Percentiles rank a stretch among this genome's conserved stretches.
Evolutionary conservation across 305 asterid species (phyloP).

Genomic region (Fraxinus ornus): DNA sequence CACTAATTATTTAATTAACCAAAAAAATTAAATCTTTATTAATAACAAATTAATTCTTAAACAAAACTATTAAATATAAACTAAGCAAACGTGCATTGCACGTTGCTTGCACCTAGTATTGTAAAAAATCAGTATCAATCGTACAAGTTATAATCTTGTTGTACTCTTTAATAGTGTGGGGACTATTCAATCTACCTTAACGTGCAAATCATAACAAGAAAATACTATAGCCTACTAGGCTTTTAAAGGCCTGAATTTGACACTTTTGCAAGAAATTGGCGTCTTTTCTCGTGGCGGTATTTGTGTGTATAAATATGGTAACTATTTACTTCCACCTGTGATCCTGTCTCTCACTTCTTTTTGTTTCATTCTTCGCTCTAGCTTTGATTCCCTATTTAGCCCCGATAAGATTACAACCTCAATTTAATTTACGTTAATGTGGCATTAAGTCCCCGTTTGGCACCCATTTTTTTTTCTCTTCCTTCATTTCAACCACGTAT

Average conservation of each 20-base stretch:
- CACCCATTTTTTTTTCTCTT: no score
- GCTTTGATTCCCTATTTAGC: no score
- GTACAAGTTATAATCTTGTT: not conserved
- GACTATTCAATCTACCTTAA: not conserved
- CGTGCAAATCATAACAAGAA: not conserved
- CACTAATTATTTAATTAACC: no score
- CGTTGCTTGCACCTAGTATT: no score
- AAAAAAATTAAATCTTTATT: no score
- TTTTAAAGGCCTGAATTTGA: not conserved
- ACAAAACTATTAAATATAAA: no score
- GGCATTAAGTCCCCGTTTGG: no score
- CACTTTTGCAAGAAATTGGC: not conserved
- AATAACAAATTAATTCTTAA: no score
- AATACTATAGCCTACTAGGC: not conserved
- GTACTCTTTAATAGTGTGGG: not conserved
- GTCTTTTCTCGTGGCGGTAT: conserved; percentile 13
- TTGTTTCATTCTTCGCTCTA: not conserved
- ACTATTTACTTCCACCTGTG: not conserved
- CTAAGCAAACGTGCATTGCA: no score
- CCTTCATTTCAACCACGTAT: no score
- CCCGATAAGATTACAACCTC: no score
- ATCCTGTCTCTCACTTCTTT: not conserved
- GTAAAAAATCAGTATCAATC: not conserved
- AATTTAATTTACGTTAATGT: no score
- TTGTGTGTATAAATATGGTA: not conserved